phyloP scores from a whole-genome alignment of 2,329 filamentous ascomycete species.

The Botrytis galanthina region DNA sequence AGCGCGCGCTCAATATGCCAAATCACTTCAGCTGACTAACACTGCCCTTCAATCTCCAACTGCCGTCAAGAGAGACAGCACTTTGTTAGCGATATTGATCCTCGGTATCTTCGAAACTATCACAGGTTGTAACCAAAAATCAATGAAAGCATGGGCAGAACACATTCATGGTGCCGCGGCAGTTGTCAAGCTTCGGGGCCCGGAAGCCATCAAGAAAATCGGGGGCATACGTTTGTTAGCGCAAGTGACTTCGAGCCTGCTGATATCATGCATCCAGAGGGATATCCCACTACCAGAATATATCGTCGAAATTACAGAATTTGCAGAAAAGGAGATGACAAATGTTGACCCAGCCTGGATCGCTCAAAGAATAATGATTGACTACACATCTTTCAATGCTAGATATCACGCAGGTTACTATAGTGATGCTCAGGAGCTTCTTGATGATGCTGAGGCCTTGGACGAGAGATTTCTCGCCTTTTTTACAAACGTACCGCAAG shows the following conservation, averaged over 20 bases:
- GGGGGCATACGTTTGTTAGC: constrained; percentile 53
- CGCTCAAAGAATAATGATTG: constrained; percentile 44
- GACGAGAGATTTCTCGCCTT: constrained; percentile 28
- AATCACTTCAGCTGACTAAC: constrained; percentile 52
- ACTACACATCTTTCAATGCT: constrained; percentile 30
- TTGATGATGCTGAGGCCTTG: constrained; percentile 29
- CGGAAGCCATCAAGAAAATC: constrained; percentile 46
- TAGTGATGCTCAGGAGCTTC: constrained; percentile 19
- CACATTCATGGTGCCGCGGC: constrained; percentile 54
- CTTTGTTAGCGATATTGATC: constrained; percentile 54
- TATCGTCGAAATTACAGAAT: constrained; percentile 47
- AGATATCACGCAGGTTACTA: neutral
- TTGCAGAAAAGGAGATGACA: constrained; percentile 42
- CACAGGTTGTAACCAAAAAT: constrained; percentile 47
- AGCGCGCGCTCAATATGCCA: constrained; percentile 51
- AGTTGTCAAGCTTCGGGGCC: constrained; percentile 50
- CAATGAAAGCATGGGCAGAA: constrained; percentile 51
- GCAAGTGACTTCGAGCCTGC: constrained; percentile 51
- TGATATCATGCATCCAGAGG: constrained; percentile 53
- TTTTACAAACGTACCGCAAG: constrained; percentile 22
- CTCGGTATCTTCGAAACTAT: constrained; percentile 55
- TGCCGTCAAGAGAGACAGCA: constrained; percentile 51
- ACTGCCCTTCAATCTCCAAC: constrained; percentile 47
- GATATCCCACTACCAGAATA: constrained; percentile 49
- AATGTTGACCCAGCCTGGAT: constrained; percentile 44